phyloP scores from a whole-genome alignment of 2,329 filamentous ascomycete species.

The Fusarium papillatum region DNA sequence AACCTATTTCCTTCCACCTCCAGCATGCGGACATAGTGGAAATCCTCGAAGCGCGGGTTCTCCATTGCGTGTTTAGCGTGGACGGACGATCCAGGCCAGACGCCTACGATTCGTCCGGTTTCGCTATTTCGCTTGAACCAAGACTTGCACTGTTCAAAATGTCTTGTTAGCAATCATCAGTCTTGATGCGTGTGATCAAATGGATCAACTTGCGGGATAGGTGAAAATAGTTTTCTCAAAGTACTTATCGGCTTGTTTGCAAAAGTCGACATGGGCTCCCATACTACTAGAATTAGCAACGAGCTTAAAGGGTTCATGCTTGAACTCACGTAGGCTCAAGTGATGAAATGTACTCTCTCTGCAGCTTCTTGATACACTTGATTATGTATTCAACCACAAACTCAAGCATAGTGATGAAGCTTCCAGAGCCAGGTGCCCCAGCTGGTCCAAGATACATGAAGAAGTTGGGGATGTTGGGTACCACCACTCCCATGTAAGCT shows the following conservation, averaged over 20 bases:
- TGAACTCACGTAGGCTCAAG: conserved; percentile 1
- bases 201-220: not conserved
- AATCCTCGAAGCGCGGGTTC: conserved; percentile 1
- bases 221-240: not conserved
- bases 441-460: conserved; percentile 17
- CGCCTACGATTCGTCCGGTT: not conserved
- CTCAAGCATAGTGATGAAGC: conserved; percentile 10
- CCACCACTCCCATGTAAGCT: conserved; percentile 5
- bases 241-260: not conserved
- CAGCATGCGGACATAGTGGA: not conserved
- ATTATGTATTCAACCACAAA: conserved; percentile 9
- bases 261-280: not conserved
- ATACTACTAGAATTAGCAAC: not conserved
- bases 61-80: not conserved
- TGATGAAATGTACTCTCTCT: not conserved
- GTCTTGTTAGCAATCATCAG: not conserved
- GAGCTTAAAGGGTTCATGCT: not conserved
- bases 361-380: conserved; percentile 9
- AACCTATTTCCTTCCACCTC: not conserved
- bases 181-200: not conserved
- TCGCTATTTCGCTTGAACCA: not conserved
- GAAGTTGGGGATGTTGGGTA: conserved; percentile 16
- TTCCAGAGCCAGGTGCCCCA: conserved; percentile 1
- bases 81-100: not conserved
- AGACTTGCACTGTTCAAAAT: not conserved